A percentile compares a stretch with the other conserved stretches of the same genome.
phyloP scores from a whole-genome alignment of 129 eudicot genomes.

The Sambucus nigra region DNA sequence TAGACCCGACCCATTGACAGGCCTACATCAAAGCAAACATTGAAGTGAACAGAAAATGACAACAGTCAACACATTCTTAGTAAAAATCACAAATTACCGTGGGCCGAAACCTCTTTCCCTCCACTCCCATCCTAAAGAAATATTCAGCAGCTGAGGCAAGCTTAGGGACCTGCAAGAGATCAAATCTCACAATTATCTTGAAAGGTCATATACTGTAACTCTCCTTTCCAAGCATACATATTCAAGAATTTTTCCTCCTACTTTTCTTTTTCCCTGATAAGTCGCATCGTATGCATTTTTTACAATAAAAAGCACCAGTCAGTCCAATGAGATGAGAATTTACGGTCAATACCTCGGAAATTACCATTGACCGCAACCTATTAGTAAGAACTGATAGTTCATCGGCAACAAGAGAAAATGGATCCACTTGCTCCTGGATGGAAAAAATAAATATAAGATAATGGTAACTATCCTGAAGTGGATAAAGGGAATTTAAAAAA shows the following conservation, averaged over 20 bases:
- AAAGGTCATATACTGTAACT: background rate
- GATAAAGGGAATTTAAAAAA: background rate
- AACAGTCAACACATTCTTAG: background rate
- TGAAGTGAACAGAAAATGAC: background rate
- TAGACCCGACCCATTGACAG: too few species aligned
- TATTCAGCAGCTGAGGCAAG: conserved; percentile 97
- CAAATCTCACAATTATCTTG: background rate
- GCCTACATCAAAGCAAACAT: background rate
- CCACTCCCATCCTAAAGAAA: conserved; percentile 88
- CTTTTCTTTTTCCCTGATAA: background rate
- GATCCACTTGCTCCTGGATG: conserved; percentile 70
- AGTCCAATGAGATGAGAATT: background rate
- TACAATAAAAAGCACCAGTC: background rate
- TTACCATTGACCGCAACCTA: conserved; percentile 79
- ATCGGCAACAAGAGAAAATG: conserved; percentile 91
- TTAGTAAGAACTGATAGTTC: conserved; percentile 66
- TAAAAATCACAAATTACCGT: conserved; percentile 38
- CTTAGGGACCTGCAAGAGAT: conserved; percentile 70
- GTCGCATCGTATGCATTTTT: background rate
- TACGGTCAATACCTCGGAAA: conserved; percentile 54
- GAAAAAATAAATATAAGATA: background rate
- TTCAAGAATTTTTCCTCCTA: background rate
- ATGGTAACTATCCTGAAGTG: conserved; percentile 6
- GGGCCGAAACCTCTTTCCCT: conserved; percentile 91
- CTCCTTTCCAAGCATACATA: conserved; percentile 8